These are phyloP conservation scores for Brettanomyces anomalus DNA, from an alignment of 805 yeast species.

Conservation along the genomic window DNA sequence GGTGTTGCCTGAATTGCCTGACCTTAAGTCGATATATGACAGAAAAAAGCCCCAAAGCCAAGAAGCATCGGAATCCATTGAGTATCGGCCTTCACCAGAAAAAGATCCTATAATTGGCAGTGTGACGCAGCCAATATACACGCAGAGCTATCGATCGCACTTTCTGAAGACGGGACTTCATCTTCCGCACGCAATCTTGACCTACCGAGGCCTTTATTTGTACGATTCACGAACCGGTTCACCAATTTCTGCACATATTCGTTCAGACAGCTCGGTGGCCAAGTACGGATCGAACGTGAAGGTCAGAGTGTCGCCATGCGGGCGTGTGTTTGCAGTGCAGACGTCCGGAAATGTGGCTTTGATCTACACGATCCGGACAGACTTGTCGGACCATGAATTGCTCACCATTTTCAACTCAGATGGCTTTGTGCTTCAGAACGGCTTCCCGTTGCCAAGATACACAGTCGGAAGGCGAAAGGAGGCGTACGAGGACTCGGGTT, in stretches of 20 bases:
- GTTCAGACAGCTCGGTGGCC: conserved; percentile 35
- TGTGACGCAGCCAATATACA: conserved; percentile 18
- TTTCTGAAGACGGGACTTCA: conserved; percentile 4
- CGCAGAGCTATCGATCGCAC: conserved; percentile 5
- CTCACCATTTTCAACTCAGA: conserved; percentile 21
- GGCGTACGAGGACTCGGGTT: conserved; percentile 7
- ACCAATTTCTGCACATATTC: conserved; percentile 38
- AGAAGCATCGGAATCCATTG: neutral
- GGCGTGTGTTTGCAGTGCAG: conserved; percentile 31
- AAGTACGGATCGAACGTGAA: conserved; percentile 38
- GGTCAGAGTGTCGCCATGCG: conserved; percentile 28
- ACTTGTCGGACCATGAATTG: conserved; percentile 21
- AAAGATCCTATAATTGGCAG: conserved; percentile 26
- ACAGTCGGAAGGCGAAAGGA: neutral
- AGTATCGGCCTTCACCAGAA: conserved; percentile 18
- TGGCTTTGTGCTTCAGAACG: conserved; percentile 26
- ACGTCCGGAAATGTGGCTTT: conserved; percentile 32
- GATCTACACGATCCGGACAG: conserved; percentile 31
- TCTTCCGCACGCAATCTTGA: conserved; percentile 26
- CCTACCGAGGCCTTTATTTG: conserved; percentile 29
- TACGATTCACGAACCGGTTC: conserved; percentile 33
- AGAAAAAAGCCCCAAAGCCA: conserved; percentile 4
- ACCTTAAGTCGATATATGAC: conserved; percentile 10
- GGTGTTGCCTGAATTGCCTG: conserved; percentile 19
- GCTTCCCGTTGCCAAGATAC: conserved; percentile 11